Conservation (phyloP, 2,329 filamentous ascomycete genomes). For the Pseudocercospora pini-densiflorae region DNA sequence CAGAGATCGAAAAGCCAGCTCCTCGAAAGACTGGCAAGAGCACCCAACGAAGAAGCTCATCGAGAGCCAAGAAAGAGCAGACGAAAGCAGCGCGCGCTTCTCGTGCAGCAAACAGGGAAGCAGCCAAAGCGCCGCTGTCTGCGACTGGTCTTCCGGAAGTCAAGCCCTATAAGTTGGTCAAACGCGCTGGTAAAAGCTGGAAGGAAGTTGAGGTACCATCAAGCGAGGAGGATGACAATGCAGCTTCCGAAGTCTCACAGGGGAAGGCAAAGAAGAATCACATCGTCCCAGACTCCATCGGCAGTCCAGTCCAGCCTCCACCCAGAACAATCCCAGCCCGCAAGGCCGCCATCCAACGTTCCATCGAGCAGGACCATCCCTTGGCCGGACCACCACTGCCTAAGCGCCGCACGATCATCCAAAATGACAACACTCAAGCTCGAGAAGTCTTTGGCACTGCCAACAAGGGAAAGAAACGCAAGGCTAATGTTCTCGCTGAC, state of each 20-base stretch:
- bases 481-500: conserved; percentile 8
- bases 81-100: background rate
- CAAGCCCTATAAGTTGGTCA: conserved; percentile 21
- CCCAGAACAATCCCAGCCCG: background rate
- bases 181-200: conserved; percentile 29
- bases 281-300: background rate
- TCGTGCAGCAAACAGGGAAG: background rate
- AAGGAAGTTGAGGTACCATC: conserved; percentile 19
- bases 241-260: too few relatives aligned
- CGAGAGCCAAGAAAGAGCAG: background rate
- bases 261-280: background rate
- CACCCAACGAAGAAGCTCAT: background rate
- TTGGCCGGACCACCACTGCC: background rate
- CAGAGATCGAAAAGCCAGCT: background rate
- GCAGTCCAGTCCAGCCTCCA: background rate
- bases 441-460: background rate
- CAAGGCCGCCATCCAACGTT: background rate
- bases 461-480: conserved; percentile 14
- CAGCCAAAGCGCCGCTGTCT: background rate
- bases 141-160: conserved; percentile 7
- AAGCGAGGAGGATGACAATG: background rate
- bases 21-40: background rate
- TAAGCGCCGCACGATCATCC: conserved; percentile 11
- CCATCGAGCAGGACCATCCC: conserved; percentile 6
- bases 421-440: conserved; percentile 13